Evolutionary conservation across 2,329 filamentous ascomycete genomes (phyloP).

Genomic region (Fusarium buxicola): DNA sequence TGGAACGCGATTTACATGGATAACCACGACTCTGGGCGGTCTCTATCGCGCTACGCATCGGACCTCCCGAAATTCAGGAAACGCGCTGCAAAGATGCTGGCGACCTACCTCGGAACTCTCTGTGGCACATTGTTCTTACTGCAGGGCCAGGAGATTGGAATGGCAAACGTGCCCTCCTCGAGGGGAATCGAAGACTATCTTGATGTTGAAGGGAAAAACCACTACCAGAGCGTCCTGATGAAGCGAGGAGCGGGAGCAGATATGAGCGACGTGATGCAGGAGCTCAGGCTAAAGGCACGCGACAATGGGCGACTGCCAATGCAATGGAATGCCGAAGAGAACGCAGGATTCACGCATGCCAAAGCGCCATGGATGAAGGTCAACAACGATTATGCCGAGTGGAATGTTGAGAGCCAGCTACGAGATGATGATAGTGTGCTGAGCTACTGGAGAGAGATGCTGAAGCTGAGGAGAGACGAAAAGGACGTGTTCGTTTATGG

Average conservation of each 20-base stretch:
- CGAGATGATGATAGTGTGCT: slow-evolving; percentile 30
- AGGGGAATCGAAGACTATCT: slow-evolving; percentile 58
- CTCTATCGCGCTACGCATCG: slow-evolving; percentile 60
- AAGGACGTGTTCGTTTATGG: slow-evolving; percentile 44
- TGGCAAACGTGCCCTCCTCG: slow-evolving; percentile 57
- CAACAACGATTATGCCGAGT: slow-evolving; percentile 38
- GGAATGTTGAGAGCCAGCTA: slow-evolving; percentile 37
- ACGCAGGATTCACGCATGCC: slow-evolving; percentile 57
- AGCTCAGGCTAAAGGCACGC: slow-evolving; percentile 51
- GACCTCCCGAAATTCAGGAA: slow-evolving; percentile 53
- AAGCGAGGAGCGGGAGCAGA: slow-evolving; percentile 39
- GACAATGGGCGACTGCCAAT: slow-evolving; percentile 45
- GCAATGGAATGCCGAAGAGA: slow-evolving; percentile 63
- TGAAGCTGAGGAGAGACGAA: slow-evolving; percentile 27
- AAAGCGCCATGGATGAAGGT: slow-evolving; percentile 47
- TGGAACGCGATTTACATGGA: slow-evolving; percentile 66
- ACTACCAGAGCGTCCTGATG: slow-evolving; percentile 45
- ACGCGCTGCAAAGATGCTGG: slow-evolving; percentile 60
- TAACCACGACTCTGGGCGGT: slow-evolving; percentile 67
- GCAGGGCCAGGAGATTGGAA: slow-evolving; percentile 65
- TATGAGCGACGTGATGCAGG: slow-evolving; percentile 54
- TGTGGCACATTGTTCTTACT: slow-evolving; percentile 61
- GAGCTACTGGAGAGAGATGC: slow-evolving; percentile 28
- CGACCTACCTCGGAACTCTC: slow-evolving; percentile 53
- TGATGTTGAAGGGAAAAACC: slow-evolving; percentile 58